Base-by-base conservation (phyloP, 2,329 filamentous ascomycete genomes). In the Magnaporthiopsis poae region DNA sequence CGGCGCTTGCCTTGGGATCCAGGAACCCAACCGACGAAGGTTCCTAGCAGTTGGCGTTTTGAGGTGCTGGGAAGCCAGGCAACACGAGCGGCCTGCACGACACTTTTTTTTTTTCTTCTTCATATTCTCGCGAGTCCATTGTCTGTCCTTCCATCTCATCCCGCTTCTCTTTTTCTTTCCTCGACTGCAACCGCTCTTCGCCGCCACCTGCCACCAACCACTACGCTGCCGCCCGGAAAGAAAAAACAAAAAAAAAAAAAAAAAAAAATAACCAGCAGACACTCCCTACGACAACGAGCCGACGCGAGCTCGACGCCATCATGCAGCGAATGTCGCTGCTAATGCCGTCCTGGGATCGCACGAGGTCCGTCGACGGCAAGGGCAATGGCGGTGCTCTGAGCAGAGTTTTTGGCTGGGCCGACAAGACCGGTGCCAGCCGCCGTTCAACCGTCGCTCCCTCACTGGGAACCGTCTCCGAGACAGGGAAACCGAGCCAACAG, bases 321-420 rank as follows among this genome's bases (percentile, higher is more conserved):
- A 80, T 81, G 80, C 79, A 81, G 75, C 79, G 80, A 69, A 77
- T 81, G 70, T 80, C 80, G 68, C 75, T 78, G 65, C 74, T 81
- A 69, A 78, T 81, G 73, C 78, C 79, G 31, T 72, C 73, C 68
- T 76, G 76, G 75, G 75, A 78, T 67, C 71, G 72, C 66, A 68
- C 71, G 66, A 73, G 69, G 68, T 67, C 60, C 21, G 56, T 68
- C 35, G 67, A 68, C 56, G 66, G 66, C 56, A 70, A 72, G 65
- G 39, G 70, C 36, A 61, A 18, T 46, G 36, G 59, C 2, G 33
- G 63, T 56, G 64, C 64, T 31, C 61, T 60, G 60, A 64, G 65
- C 65, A 21, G 36, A 74, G 83, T 88, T 67, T 92, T 87, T 81
- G 81, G 80, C 63, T 82, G 83, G 71, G 81, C 87, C 64, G 88